phyloP scores from a whole-genome alignment of 2,329 filamentous ascomycete genomes.

The Aspergillus sergii region DNA sequence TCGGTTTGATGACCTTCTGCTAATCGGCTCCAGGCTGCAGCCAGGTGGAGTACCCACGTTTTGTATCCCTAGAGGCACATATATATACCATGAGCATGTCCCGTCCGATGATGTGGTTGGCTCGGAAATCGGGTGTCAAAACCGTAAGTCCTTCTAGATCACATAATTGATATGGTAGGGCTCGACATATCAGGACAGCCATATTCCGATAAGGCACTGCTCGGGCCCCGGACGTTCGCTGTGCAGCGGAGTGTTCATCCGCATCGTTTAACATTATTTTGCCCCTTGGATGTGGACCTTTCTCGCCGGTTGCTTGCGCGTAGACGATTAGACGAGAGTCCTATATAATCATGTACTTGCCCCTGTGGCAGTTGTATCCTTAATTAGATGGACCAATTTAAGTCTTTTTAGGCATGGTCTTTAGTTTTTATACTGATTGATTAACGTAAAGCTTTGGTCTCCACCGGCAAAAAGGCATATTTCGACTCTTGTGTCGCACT shows the following conservation, averaged over 20 bases:
- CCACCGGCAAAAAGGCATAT: neutral
- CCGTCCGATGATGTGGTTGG: neutral
- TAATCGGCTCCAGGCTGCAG: neutral
- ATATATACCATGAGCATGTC: neutral
- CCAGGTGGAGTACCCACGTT: neutral
- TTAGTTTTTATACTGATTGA: neutral
- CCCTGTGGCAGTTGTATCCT: neutral
- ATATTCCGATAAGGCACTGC: neutral
- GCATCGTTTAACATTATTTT: neutral
- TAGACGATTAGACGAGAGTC: neutral
- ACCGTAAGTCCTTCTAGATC: neutral
- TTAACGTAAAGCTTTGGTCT: neutral
- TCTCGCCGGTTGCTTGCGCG: neutral
- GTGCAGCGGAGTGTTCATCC: neutral
- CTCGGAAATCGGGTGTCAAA: slow-evolving; percentile 1
- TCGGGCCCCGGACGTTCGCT: slow-evolving; percentile 2
- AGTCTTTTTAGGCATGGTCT: neutral
- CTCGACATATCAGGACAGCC: neutral
- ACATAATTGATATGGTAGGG: neutral
- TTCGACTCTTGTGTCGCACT: neutral
- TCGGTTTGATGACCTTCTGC: neutral
- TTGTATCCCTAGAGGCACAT: neutral
- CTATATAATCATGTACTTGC: neutral
- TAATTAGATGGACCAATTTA: neutral
- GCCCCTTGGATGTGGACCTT: neutral